Evolutionary conservation across 2,329 filamentous ascomycete genomes (phyloP), one percentile per base, ranked within the genome.

Genomic region (Rhinocladiella similis): DNA sequence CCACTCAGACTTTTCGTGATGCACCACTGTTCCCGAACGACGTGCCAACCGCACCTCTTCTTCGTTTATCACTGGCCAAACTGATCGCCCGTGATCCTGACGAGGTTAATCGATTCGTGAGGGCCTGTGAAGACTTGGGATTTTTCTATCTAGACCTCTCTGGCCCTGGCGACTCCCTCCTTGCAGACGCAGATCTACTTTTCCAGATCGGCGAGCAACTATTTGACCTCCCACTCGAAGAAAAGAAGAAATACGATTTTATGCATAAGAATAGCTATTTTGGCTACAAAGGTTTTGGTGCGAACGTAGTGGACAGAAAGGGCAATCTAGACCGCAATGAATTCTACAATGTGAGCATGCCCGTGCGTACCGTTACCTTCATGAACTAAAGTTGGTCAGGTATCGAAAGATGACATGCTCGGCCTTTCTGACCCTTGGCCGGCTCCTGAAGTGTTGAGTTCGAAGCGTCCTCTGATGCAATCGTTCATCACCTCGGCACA

Each of bases 71-170:
- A 2, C 66, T 77, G 3, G 52, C 54, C 3, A 74, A 73, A 47
- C 69, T 79, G 33, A 60, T 74, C 20, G 63, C 64, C 1, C 64
- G 69, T 38, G 71, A 78, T 39, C 12, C 49, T 3, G 51, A 53
- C 3, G 76, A 77, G 64, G 62, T 66, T 5, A 49, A 67, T 9
- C 67, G 69, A 19, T 69, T 79, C 19, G 72, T 69, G 27, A 54
- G 67, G 33, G 72, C 73, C n/a, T 74, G 71, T n/a, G 69, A 72
- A 39, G 74, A 81, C 2, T 69, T 83, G 1, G 81, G 81, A 1
- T 83, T 84, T 69, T 83, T 83, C 70, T 83, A 83, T 60, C 71
- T 84, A 5, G 78, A 83, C 60, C 67, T 83, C 2, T 68, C 71
- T 19, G 61, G 67, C 2, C 58, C 70, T 16, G 78, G 78, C 5